Conservation (phyloP, 768 basidiomycete species). For the Rhodosporidiobolus odoratus region DNA sequence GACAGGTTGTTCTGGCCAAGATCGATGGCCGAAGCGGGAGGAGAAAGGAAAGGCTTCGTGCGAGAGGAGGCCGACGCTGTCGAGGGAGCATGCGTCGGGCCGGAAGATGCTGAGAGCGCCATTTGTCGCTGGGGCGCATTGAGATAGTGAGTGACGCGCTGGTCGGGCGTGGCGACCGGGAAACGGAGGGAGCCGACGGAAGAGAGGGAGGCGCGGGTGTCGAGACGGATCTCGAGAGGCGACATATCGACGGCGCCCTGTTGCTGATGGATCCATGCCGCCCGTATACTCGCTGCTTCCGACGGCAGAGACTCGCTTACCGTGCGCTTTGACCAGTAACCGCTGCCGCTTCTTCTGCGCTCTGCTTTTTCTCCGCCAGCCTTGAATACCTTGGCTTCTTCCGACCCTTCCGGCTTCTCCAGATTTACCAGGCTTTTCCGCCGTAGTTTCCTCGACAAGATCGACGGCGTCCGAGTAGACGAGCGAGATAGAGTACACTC, state of each 20-base stretch:
- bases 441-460: not conserved
- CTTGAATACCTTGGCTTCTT: not conserved
- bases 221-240: no score
- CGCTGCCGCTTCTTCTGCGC: not conserved
- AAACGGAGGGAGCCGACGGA: not conserved
- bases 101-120: no score
- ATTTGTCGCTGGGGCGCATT: not conserved
- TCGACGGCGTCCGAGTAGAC: not conserved
- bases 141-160: not conserved
- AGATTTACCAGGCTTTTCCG: not conserved
- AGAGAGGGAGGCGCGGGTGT: not conserved
- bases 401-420: not conserved
- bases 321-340: conserved; percentile 2
- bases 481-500: not conserved
- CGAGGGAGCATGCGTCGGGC: not conserved
- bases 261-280: not conserved
- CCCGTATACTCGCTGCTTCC: not conserved
- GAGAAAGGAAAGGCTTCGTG: not conserved
- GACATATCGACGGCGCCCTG: not conserved
- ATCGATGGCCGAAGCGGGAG: not conserved
- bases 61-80: not conserved
- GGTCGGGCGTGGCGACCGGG: not conserved
- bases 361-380: not conserved
- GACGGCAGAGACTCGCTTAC: not conserved
- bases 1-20: not conserved